Evolutionary conservation across 2,329 filamentous ascomycete genomes (phyloP).

Genomic region (Triangularia verruculosa): DNA sequence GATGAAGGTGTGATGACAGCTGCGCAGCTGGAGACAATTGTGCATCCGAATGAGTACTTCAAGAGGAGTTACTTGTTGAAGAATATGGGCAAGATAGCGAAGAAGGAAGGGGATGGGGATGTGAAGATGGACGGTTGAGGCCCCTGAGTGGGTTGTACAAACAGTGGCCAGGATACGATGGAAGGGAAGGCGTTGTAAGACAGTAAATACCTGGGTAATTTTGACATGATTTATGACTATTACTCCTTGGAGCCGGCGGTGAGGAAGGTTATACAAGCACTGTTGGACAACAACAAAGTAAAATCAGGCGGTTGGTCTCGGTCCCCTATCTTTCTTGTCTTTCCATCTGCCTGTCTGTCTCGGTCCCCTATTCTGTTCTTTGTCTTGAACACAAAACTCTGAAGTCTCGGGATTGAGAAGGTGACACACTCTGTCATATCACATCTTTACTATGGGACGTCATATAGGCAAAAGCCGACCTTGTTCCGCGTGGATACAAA

Average conservation of each 20-base stretch:
- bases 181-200: background rate
- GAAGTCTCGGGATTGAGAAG: background rate
- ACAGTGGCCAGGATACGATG: background rate
- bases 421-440: too few species aligned
- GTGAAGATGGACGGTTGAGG: slow-evolving; percentile 30
- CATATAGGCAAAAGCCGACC: background rate
- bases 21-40: slow-evolving; percentile 85
- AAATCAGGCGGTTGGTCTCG: background rate
- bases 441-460: background rate
- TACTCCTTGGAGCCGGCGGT: background rate
- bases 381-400: background rate
- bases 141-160: background rate
- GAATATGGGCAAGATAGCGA: slow-evolving; percentile 54
- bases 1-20: slow-evolving; percentile 69
- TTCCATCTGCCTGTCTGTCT: background rate
- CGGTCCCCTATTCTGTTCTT: background rate
- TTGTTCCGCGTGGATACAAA: background rate
- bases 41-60: slow-evolving; percentile 97
- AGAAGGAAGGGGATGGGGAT: slow-evolving; percentile 17
- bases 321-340: too few species aligned
- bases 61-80: slow-evolving; percentile 89
- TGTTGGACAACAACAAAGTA: background rate
- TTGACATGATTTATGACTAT: background rate
- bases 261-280: background rate
- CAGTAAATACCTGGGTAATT: background rate